phyloP scores from a whole-genome alignment of 495 filamentous ascomycete species.

The Aspergillus diversus region DNA sequence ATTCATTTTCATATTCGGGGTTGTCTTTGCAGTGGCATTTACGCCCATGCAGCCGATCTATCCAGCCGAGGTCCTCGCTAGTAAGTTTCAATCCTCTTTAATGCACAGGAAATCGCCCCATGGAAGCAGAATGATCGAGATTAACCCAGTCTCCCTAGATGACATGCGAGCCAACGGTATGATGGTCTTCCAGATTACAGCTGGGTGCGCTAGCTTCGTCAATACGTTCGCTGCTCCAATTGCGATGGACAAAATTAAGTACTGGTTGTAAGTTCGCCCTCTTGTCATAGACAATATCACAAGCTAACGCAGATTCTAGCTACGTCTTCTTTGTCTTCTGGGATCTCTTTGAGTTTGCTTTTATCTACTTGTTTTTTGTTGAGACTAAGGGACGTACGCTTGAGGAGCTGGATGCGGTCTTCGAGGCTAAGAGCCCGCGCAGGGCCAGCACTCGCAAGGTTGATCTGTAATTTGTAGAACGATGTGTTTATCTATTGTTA shows the following conservation, averaged over 20 bases:
- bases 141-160: background rate
- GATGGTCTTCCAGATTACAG: constrained; percentile 8
- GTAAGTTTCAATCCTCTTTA: background rate
- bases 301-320: background rate
- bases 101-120: background rate
- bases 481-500: too few relatives aligned
- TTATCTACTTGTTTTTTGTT: too few relatives aligned
- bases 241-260: constrained; percentile 1
- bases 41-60: constrained; percentile 9
- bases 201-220: constrained; percentile 4
- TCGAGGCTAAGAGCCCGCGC: too few relatives aligned
- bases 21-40: constrained; percentile 1
- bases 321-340: constrained; percentile 7
- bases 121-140: background rate
- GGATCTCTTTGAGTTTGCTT: too few relatives aligned
- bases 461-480: too few relatives aligned
- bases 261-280: constrained; percentile 3
- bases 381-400: too few relatives aligned
- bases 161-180: constrained; percentile 8
- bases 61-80: constrained; percentile 1
- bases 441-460: too few relatives aligned
- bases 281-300: too few relatives aligned
- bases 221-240: constrained; percentile 1
- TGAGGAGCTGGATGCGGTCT: too few relatives aligned
- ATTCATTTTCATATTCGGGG: constrained; percentile 8